Conservation (phyloP, 2,329 filamentous ascomycete species). For the Zymoseptoria passerinii region DNA sequence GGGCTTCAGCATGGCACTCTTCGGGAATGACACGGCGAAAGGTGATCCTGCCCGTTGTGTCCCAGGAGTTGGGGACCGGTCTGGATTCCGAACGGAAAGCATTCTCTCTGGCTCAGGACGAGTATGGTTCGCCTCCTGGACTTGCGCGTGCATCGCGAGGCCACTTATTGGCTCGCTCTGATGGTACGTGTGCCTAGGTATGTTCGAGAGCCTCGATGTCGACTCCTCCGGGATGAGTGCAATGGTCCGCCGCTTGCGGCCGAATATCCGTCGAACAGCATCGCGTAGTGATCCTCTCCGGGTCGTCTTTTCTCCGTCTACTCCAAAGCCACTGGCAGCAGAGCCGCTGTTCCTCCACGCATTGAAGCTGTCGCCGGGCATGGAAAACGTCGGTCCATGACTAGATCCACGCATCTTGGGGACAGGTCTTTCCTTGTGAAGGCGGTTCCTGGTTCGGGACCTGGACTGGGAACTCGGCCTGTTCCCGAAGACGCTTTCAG, state of each 20-base stretch:
- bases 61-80: background rate
- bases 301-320: slow-evolving; percentile 14
- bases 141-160: slow-evolving; percentile 4
- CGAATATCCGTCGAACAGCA: slow-evolving; percentile 31
- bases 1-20: slow-evolving; percentile 30
- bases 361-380: slow-evolving; percentile 1
- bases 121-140: background rate
- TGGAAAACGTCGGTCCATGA: slow-evolving; percentile 14
- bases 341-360: slow-evolving; percentile 6
- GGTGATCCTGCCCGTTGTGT: slow-evolving; percentile 22
- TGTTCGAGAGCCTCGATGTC: background rate
- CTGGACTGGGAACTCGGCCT: slow-evolving; percentile 14
- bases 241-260: slow-evolving; percentile 4
- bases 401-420: slow-evolving; percentile 15
- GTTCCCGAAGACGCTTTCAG: slow-evolving; percentile 5
- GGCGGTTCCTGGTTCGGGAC: slow-evolving; percentile 5
- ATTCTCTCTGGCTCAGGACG: background rate
- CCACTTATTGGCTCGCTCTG: slow-evolving; percentile 21
- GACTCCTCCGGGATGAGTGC: slow-evolving; percentile 5
- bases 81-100: background rate
- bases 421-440: slow-evolving; percentile 21
- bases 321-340: slow-evolving; percentile 6
- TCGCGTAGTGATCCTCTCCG: slow-evolving; percentile 30
- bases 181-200: slow-evolving; percentile 27
- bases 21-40: slow-evolving; percentile 31